These are phyloP conservation scores for Aspergillus carbonarius DNA, from an alignment of 2,329 filamentous ascomycete genomes.

Conservation along the genomic window DNA sequence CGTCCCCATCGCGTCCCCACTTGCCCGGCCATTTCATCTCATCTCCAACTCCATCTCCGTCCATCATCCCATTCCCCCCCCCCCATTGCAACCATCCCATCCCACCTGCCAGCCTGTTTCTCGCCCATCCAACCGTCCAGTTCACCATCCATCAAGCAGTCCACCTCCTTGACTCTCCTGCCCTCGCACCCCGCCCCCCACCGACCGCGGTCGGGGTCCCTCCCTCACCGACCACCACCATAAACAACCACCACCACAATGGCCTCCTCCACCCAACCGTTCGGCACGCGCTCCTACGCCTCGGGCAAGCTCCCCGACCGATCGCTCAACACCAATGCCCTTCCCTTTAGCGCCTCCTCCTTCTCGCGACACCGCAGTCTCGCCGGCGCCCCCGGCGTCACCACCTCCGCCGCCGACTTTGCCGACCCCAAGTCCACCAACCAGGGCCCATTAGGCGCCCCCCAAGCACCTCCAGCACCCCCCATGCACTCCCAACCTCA, in stretches of 20 bases:
- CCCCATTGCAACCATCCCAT: neutral
- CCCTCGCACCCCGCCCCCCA: neutral
- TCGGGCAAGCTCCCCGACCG: constrained; percentile 56
- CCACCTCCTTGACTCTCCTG: neutral
- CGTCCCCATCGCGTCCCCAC: constrained; percentile 16
- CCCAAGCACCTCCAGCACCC: neutral
- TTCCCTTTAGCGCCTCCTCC: constrained; percentile 45
- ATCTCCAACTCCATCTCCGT: neutral
- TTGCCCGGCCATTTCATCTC: neutral
- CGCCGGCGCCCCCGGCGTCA: constrained; percentile 33
- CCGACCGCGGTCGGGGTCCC: neutral
- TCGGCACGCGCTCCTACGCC: constrained; percentile 55
- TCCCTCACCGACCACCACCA: neutral
- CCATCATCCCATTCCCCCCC: neutral
- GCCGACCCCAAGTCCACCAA: constrained; percentile 32
- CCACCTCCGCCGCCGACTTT: constrained; percentile 25
- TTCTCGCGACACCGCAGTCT: constrained; percentile 43
- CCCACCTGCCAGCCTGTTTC: neutral
- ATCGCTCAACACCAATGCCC: constrained; percentile 41
- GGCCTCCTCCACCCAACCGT: constrained; percentile 56
- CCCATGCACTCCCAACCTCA: constrained; percentile 39
- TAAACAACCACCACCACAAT: constrained; percentile 34
- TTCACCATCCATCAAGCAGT: neutral
- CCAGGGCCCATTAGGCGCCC: constrained; percentile 18
- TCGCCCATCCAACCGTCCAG: neutral